These are phyloP conservation scores for Rhodosorus marinus DNA, from an alignment of 23 red algal genomes.

Conservation along the genomic window DNA sequence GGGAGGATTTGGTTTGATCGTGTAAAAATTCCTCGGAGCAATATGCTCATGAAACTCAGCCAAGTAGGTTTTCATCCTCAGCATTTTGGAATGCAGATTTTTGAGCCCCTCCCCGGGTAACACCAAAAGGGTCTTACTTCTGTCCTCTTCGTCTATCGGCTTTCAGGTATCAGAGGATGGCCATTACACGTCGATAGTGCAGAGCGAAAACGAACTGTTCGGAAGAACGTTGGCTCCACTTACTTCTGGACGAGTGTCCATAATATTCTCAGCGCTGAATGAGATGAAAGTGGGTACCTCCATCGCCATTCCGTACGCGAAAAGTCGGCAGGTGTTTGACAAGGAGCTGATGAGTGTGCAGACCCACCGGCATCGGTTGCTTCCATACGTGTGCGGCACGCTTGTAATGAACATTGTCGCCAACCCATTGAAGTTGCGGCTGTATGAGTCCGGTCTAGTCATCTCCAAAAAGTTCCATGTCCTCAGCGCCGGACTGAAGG, in stretches of 20 bases:
- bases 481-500: conserved; percentile 83
- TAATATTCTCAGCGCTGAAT: too few relatives aligned
- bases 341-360: conserved; percentile 23
- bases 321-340: conserved; percentile 10
- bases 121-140: too few relatives aligned
- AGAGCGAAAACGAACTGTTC: conserved; percentile 58
- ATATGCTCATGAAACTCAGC: conserved; percentile 53
- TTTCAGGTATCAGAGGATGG: conserved; percentile 58
- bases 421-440: conserved; percentile 13
- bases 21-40: conserved; percentile 37
- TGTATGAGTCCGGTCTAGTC: not conserved
- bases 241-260: too few relatives aligned
- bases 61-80: too few relatives aligned
- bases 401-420: conserved; percentile 33
- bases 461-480: conserved; percentile 53
- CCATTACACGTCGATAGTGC: conserved; percentile 27
- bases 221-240: conserved; percentile 56
- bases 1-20: conserved; percentile 92
- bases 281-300: conserved; percentile 58
- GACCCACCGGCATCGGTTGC: conserved; percentile 17
- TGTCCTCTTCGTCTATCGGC: too few relatives aligned
- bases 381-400: conserved; percentile 15
- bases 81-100: too few relatives aligned
- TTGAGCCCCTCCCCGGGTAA: too few relatives aligned
- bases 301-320: conserved; percentile 72